Percentiles rank a stretch among this genome's conserved stretches.
phyloP scores from a whole-genome alignment of 768 basidiomycete genomes.

The Russula olivacea region DNA sequence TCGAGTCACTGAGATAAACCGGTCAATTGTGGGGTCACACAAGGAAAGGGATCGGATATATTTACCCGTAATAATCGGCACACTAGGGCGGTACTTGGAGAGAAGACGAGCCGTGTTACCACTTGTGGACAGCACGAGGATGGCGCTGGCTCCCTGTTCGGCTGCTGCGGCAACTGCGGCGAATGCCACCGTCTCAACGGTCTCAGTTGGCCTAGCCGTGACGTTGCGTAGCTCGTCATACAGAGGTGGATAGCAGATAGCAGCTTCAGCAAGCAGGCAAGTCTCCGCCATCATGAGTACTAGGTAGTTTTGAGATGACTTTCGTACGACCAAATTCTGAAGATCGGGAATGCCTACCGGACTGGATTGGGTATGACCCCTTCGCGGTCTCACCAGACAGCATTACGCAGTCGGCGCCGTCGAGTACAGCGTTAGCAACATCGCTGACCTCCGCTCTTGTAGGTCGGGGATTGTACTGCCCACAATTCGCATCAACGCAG shows the following conservation, averaged over 20 bases:
- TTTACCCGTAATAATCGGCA: constrained; percentile 92
- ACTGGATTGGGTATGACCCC: constrained; percentile 92
- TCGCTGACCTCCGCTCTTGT: constrained; percentile 99
- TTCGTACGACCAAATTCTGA: background rate
- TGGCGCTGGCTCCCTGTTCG: constrained; percentile 92
- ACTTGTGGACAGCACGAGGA: constrained; percentile 93
- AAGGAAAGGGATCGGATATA: constrained; percentile 8
- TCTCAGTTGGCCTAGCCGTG: constrained; percentile 84
- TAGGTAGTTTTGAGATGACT: constrained; percentile 28
- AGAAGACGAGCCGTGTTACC: constrained; percentile 94
- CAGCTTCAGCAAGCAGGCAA: constrained; percentile 90
- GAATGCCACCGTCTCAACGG: constrained; percentile 92
- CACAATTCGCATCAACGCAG: constrained; percentile 8
- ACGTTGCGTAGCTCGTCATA: constrained; percentile 82
- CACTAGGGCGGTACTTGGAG: constrained; percentile 91
- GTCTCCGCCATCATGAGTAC: constrained; percentile 99
- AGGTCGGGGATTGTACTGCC: constrained; percentile 92
- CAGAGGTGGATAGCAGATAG: constrained; percentile 91
- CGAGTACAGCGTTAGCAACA: constrained; percentile 97
- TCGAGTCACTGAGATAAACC: constrained; percentile 66
- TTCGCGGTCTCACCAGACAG: constrained; percentile 99
- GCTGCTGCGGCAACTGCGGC: constrained; percentile 93
- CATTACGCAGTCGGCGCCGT: constrained; percentile 99
- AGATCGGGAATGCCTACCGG: constrained; percentile 49
- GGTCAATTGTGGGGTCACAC: constrained; percentile 3